These are phyloP conservation scores for Rauvolfia tetraphylla DNA, from an alignment of 257 asterid species.

Conservation along the genomic window DNA sequence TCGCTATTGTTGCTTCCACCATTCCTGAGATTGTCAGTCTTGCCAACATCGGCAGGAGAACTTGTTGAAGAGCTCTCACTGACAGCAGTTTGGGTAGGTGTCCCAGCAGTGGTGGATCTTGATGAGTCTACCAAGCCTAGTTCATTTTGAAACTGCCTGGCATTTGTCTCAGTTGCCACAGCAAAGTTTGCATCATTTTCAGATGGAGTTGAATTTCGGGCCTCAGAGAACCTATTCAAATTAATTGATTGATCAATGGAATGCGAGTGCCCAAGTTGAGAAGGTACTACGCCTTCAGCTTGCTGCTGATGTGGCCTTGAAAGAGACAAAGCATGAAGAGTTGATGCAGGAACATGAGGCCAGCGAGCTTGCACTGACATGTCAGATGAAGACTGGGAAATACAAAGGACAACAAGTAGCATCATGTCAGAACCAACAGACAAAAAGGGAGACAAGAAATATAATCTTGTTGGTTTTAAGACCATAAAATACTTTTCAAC, in stretches of 20 bases:
- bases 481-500: neutral
- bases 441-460: neutral
- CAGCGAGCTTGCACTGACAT: constrained; percentile 73
- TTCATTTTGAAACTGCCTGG: constrained; percentile 44
- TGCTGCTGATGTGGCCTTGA: constrained; percentile 64
- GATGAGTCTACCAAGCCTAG: constrained; percentile 49
- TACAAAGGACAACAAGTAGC: neutral
- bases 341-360: constrained; percentile 70
- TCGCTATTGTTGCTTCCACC: constrained; percentile 25
- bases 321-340: constrained; percentile 55
- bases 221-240: constrained; percentile 47
- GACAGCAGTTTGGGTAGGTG: constrained; percentile 36
- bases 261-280: constrained; percentile 49
- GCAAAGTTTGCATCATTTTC: constrained; percentile 38
- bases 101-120: constrained; percentile 29
- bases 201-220: constrained; percentile 49
- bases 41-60: constrained; percentile 40
- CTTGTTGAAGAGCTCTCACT: constrained; percentile 37
- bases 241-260: constrained; percentile 50
- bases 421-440: neutral
- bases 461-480: neutral
- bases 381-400: constrained; percentile 65
- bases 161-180: constrained; percentile 36
- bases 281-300: constrained; percentile 47
- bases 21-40: constrained; percentile 27